These are phyloP conservation scores for Eragrostis tef DNA, from an alignment of 202 grass and related monocot genomes.

Conservation along the genomic window DNA sequence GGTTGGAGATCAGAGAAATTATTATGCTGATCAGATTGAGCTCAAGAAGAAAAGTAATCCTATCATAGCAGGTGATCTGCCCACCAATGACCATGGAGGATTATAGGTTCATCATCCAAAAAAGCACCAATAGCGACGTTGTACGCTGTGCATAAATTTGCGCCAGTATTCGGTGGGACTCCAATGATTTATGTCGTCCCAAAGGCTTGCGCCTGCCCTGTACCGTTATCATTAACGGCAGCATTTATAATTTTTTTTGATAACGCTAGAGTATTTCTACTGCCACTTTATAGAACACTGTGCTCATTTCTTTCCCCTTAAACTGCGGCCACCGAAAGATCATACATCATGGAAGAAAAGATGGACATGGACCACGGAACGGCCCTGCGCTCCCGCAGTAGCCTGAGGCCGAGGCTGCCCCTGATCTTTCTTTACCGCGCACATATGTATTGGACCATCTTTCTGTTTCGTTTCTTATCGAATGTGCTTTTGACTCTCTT, in stretches of 20 bases:
- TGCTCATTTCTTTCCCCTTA: background rate
- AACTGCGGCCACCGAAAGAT: slow-evolving; percentile 13
- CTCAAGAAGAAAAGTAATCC: too few relatives aligned
- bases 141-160: background rate
- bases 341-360: slow-evolving; percentile 30
- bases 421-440: background rate
- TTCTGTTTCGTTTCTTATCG: background rate
- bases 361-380: slow-evolving; percentile 5
- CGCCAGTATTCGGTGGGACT: background rate
- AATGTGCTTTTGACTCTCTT: background rate
- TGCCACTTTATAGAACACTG: background rate
- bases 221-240: slow-evolving; percentile 14
- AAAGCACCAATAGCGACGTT: background rate
- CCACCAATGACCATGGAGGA: background rate
- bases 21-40: background rate
- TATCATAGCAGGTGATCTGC: background rate
- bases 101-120: background rate
- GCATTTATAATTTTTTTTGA: background rate
- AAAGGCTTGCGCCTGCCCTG: slow-evolving; percentile 29
- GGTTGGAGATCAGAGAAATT: background rate
- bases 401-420: background rate
- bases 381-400: background rate
- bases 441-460: background rate
- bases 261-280: background rate
- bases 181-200: slow-evolving; percentile 28